phyloP scores from a whole-genome alignment of 2,329 filamentous ascomycete genomes.

The Sporothrix sp. region DNA sequence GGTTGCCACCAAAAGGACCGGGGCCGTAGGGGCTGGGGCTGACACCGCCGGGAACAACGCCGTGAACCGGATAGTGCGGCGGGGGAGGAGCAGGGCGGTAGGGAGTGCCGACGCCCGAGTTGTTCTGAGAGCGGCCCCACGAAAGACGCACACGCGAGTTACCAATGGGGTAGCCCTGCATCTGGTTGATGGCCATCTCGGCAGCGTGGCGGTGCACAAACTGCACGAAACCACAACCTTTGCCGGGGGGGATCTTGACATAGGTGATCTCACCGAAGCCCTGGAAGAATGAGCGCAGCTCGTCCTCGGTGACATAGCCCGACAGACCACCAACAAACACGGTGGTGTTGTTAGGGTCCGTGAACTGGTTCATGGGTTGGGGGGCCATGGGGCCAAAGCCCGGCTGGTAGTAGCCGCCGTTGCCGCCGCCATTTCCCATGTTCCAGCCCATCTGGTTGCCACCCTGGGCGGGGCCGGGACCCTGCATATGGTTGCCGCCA shows the following conservation, averaged over 20 bases:
- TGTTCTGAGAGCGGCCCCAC: conserved; percentile 95
- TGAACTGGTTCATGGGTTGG: conserved; percentile 90
- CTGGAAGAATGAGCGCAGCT: conserved; percentile 99
- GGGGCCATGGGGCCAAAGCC: conserved; percentile 24
- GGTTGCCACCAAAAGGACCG: conserved; percentile 37
- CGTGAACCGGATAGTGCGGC: conserved; percentile 38
- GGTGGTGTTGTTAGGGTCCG: conserved; percentile 98
- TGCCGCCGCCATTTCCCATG: conserved; percentile 19
- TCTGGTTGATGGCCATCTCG: conserved; percentile 99
- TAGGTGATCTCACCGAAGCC: conserved; percentile 99
- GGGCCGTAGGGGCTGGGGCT: conserved; percentile 38
- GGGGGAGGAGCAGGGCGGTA: conserved; percentile 81
- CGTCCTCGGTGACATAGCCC: conserved; percentile 96
- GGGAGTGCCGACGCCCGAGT: conserved; percentile 93
- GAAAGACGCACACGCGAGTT: conserved; percentile 96
- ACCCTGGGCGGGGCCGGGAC: conserved; percentile 32
- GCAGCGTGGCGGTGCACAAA: conserved; percentile 98
- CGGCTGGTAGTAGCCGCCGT: conserved; percentile 29
- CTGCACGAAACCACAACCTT: conserved; percentile 97
- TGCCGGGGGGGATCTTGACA: conserved; percentile 98
- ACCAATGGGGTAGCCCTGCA: conserved; percentile 98
- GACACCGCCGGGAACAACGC: conserved; percentile 25
- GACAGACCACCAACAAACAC: conserved; percentile 96
- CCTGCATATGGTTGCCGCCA: conserved; percentile 30
- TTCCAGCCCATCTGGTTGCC: conserved; percentile 31